Evolutionary conservation across 1,284 basidiomycete species (phyloP).

Genomic region (Austroboletus sp.): DNA sequence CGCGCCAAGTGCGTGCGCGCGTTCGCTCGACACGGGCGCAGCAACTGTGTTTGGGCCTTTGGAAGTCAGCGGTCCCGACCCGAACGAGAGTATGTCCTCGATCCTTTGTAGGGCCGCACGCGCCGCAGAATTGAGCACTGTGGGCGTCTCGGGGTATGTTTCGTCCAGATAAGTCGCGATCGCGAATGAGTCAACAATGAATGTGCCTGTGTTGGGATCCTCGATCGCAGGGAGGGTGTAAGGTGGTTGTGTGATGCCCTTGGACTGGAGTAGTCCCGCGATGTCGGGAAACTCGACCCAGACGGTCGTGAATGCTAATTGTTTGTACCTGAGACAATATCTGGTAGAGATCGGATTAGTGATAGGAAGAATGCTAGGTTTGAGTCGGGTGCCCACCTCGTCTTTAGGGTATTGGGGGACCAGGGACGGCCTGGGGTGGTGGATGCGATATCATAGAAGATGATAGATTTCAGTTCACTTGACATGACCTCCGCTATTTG

Average conservation of each 20-base stretch:
- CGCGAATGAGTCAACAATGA: constrained; percentile 33
- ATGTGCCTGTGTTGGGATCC: constrained; percentile 27
- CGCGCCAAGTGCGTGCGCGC: neutral
- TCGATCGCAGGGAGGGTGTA: constrained; percentile 37
- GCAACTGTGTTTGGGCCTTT: neutral
- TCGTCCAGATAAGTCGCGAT: constrained; percentile 42
- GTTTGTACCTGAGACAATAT: constrained; percentile 40
- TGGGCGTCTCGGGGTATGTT: constrained; percentile 37
- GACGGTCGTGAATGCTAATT: constrained; percentile 36
- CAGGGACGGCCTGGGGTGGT: constrained; percentile 13
- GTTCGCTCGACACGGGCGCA: neutral
- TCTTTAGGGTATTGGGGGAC: constrained; percentile 31
- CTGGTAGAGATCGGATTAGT: constrained; percentile 16
- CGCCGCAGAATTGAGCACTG: constrained; percentile 4
- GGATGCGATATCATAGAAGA: constrained; percentile 25
- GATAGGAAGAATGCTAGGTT: no score
- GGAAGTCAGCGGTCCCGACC: neutral
- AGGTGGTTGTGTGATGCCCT: constrained; percentile 26
- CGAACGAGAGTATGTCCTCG: constrained; percentile 7
- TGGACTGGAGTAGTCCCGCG: constrained; percentile 26
- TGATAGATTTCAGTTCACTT: constrained; percentile 15
- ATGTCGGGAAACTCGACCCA: constrained; percentile 41
- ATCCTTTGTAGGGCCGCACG: neutral
- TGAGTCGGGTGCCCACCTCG: constrained; percentile 14
- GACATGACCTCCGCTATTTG: no score